phyloP scores from a whole-genome alignment of 2,329 filamentous ascomycete species.

The Colletotrichum eremochloae region DNA sequence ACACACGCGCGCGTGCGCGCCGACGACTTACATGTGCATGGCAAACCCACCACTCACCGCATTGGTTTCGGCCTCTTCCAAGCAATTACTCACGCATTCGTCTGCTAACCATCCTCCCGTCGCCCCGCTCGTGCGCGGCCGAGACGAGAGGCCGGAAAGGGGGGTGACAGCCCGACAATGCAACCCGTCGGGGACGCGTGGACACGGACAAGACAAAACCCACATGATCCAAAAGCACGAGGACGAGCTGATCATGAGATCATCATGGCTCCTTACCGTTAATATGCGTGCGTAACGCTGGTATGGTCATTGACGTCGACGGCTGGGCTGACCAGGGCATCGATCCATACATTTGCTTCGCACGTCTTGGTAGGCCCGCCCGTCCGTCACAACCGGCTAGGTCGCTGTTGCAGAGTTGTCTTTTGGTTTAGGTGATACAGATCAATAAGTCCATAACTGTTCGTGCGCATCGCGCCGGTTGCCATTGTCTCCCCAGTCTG shows the following conservation, averaged over 20 bases:
- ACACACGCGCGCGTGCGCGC: too few relatives aligned
- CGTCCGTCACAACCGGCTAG: not conserved
- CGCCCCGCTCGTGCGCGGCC: not conserved
- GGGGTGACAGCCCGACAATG: too few relatives aligned
- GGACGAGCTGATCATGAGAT: not conserved
- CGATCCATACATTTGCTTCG: not conserved
- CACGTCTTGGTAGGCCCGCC: not conserved
- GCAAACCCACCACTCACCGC: constrained; percentile 17
- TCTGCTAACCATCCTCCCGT: not conserved
- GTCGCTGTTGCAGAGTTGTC: not conserved
- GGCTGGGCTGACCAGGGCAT: constrained; percentile 7
- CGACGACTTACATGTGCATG: not conserved
- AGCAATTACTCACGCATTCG: not conserved
- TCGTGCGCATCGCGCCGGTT: not conserved
- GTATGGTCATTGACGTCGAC: not conserved
- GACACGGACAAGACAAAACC: not conserved
- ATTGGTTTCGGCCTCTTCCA: constrained; percentile 22
- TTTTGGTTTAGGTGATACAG: not conserved
- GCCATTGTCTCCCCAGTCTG: not conserved
- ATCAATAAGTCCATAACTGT: not conserved
- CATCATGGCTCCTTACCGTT: not conserved
- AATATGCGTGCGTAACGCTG: constrained; percentile 8
- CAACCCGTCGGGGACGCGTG: not conserved
- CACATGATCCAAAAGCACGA: not conserved
- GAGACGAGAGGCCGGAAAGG: not conserved